Evolutionary conservation across 208 protist genomes (phyloP).

Genomic region (Angomonas desouzai): DNA sequence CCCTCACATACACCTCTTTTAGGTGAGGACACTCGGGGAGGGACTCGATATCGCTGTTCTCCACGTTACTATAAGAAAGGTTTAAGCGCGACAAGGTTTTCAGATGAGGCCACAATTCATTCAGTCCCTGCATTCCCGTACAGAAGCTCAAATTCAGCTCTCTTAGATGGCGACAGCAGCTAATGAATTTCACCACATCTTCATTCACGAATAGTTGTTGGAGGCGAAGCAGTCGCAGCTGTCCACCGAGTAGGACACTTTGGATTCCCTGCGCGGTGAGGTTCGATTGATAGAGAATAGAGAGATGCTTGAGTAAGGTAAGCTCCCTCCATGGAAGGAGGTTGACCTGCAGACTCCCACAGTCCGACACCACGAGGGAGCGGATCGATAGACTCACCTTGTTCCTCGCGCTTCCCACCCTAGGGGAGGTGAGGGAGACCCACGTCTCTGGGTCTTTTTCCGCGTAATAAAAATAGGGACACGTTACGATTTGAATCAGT

Average conservation of each 20-base stretch:
- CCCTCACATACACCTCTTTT: slow-evolving; percentile 24
- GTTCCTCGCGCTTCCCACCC: background rate
- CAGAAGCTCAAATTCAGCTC: slow-evolving; percentile 36
- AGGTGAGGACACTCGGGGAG: slow-evolving; percentile 15
- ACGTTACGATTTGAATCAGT: slow-evolving; percentile 32
- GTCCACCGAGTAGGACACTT: slow-evolving; percentile 12
- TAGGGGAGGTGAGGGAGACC: slow-evolving; percentile 16
- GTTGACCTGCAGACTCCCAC: slow-evolving; percentile 17
- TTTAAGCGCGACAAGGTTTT: slow-evolving; percentile 18
- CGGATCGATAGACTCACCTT: slow-evolving; percentile 16
- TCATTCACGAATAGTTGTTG: slow-evolving; percentile 30
- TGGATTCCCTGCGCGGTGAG: slow-evolving; percentile 18
- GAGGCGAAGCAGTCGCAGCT: slow-evolving; percentile 20
- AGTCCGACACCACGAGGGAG: slow-evolving; percentile 26
- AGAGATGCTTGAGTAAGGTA: slow-evolving; percentile 22
- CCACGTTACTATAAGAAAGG: slow-evolving; percentile 26
- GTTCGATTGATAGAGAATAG: slow-evolving; percentile 28
- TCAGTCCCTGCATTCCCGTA: slow-evolving; percentile 19
- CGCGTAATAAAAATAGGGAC: slow-evolving; percentile 26
- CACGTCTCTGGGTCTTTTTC: slow-evolving; percentile 13
- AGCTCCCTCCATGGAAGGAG: slow-evolving; percentile 22
- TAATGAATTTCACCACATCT: slow-evolving; percentile 14
- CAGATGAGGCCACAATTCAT: slow-evolving; percentile 20
- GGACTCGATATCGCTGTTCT: slow-evolving; percentile 14
- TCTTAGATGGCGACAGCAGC: slow-evolving; percentile 11